Conservation (phyloP, 2,329 filamentous ascomycete species). For the Xylariaceae sp. region DNA sequence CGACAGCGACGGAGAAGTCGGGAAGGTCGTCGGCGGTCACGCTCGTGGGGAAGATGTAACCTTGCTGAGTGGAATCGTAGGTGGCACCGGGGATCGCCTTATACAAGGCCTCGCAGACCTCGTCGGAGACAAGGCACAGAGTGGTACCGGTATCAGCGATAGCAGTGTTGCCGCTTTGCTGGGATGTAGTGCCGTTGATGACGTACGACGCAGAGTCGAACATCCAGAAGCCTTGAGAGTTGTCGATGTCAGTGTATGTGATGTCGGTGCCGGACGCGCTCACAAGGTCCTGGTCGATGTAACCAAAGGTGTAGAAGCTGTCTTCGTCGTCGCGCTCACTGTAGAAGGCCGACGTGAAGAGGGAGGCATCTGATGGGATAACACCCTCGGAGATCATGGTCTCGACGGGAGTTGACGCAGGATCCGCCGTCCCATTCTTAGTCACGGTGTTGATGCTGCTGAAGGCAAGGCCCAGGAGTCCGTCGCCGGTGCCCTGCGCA, state of each 20-base stretch:
- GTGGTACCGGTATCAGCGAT: conserved; percentile 71
- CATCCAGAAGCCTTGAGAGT: conserved; percentile 64
- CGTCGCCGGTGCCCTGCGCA: conserved; percentile 52
- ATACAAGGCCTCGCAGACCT: conserved; percentile 59
- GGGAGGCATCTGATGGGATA: conserved; percentile 45
- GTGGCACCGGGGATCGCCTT: conserved; percentile 57
- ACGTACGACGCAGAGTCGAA: conserved; percentile 54
- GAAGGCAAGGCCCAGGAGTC: conserved; percentile 64
- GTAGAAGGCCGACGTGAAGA: conserved; percentile 63
- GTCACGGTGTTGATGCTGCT: conserved; percentile 59
- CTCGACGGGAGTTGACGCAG: conserved; percentile 59
- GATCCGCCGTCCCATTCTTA: conserved; percentile 36
- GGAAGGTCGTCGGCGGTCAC: conserved; percentile 53
- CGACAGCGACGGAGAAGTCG: conserved; percentile 58
- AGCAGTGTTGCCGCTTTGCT: conserved; percentile 52
- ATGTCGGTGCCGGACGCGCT: conserved; percentile 50
- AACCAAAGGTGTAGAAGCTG: conserved; percentile 68
- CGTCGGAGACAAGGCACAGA: conserved; percentile 61
- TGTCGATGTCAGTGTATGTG: conserved; percentile 59
- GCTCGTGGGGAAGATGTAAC: conserved; percentile 58
- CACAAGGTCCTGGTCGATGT: conserved; percentile 60
- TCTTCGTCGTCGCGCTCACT: conserved; percentile 46
- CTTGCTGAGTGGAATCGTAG: conserved; percentile 55
- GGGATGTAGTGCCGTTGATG: conserved; percentile 52
- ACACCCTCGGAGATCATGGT: conserved; percentile 58